Evolutionary conservation across 208 protist species (phyloP).

Genomic region (Leptomonas pyrrhocoris): DNA sequence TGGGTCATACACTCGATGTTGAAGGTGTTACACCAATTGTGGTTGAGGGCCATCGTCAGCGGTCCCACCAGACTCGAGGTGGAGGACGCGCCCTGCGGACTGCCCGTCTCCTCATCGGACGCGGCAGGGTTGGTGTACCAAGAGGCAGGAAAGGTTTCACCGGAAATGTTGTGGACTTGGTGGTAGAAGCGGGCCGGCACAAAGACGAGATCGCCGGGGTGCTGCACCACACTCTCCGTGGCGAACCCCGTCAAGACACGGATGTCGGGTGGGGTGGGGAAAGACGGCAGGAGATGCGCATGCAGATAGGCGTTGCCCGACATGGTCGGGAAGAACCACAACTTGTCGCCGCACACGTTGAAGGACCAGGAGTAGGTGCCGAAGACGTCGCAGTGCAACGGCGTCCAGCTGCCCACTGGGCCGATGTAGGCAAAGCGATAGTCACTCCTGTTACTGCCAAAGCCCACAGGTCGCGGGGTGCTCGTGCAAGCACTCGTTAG

Average conservation of each 20-base stretch:
- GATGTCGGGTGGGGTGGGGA: constrained; percentile 56
- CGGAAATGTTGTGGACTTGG: constrained; percentile 84
- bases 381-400: constrained; percentile 87
- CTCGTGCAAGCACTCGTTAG: background rate
- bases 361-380: constrained; percentile 90
- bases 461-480: constrained; percentile 19
- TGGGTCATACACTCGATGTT: constrained; percentile 63
- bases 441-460: constrained; percentile 68
- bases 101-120: too few relatives aligned
- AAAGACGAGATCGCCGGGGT: constrained; percentile 84
- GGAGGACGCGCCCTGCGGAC: background rate
- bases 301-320: constrained; percentile 56
- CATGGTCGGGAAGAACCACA: constrained; percentile 79
- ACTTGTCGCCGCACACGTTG: constrained; percentile 84
- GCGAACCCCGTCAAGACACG: constrained; percentile 61
- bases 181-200: constrained; percentile 78
- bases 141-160: constrained; percentile 38
- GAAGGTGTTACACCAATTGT: constrained; percentile 89
- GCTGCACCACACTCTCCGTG: constrained; percentile 57
- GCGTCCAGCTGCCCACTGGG: constrained; percentile 61
- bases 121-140: background rate
- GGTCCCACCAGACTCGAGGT: constrained; percentile 4
- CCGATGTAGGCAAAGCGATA: constrained; percentile 91
- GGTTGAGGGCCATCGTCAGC: constrained; percentile 80
- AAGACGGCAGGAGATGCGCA: constrained; percentile 28